Evolutionary conservation across 2,329 filamentous ascomycete genomes (phyloP), one percentile per base, ranked within the genome.

Genomic region (Hypoxylon sp.): DNA sequence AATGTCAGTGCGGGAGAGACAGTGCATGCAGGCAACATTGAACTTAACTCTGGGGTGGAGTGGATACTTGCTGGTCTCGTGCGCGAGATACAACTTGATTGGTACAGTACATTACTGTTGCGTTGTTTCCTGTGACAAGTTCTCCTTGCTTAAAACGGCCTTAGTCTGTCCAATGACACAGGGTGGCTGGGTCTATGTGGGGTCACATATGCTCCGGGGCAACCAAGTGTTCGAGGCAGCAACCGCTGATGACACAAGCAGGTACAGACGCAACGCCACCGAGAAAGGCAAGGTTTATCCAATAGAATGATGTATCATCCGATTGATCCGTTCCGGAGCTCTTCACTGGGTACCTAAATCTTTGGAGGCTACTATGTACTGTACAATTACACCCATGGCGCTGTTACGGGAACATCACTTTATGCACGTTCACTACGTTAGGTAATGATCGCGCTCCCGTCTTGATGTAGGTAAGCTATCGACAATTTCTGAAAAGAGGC

Each of bases 231-330:
- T 67, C 37, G 66, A 71, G 69, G 69, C 69, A 71, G 57, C 69
- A 67, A 57, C 66, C n/a, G 63, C 60, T 60, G 60, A 71, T 71
- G 66, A 66, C 69, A 70, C 69, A 71, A 70, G 63, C 69, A 71
- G 69, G 66, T 64, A 71, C 66, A 55, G 50, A 51, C 33, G 55
- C 60, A 35, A 63, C 63, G 66, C 63, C 69, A 71, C 63, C 60
- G 11, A 50, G 10, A 19, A 11, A 14, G 51, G n/a, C 3, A 46
- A 31, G n/a, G 9, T 53, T 39, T 31, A 17, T 31, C 69, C 69
- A 71, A 71, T 71, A 22, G 31, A 61, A 35, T 53, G 29, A 31
- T 4, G 13, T 13, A 17, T 59, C 14, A 13, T 11, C n/a, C 22
- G n/a, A 46, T 61, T 71, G 60, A 71, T 71, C 69, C 69, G 62